Evolutionary conservation across 2,329 filamentous ascomycete species (phyloP), one percentile per base, ranked within the genome.

Genomic region (Orbilia oligospora): DNA sequence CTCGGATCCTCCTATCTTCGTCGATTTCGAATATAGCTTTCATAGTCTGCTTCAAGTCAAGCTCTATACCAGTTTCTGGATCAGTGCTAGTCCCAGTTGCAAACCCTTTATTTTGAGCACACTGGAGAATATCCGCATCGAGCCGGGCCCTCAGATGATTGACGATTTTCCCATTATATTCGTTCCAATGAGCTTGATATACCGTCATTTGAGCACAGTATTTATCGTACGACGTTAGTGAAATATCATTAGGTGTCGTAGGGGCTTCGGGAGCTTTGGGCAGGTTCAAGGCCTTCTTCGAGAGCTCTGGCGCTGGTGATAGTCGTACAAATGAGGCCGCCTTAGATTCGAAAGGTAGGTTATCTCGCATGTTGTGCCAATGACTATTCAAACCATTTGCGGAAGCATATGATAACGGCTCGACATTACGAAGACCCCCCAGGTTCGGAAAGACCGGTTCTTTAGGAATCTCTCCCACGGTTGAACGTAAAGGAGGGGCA

Each of bases 111-210:
- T 79, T 69, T 53, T 73, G 63, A 4, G 76, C 76, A 41, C 76
- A 79, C 38, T 51, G 69, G 8, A 73, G 49, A n/a, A 79, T 53
- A 46, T 79, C 69, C 5, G 56, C 36, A 3, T 79, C 76, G 6
- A 79, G 55, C 30, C 76, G 53, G 20, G 76, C 76, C 6, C 58
- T 56, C 24, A 79, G 33, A 22, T 79, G 76, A 14, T 71, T 73
- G 44, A 72, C 56, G 12, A 79, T 73, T 36, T 79, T 73, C 14
- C 53, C 76, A 33, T 79, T 79, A 18, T 73, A 79, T 24, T 79
- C 69, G 12, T 79, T 79, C 76, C 76, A 79, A 27, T 79, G 76
- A 4, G 76, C 41, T 53, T 79, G 76, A 20, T 79, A 79, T 27
- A 72, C 70, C 5, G 64, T 72, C 76, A 79, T 79, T 10, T 51